Percentiles rank a stretch among this genome's conserved stretches.
phyloP scores from a whole-genome alignment of 345 rosid species.

The Gossypium bickii region DNA sequence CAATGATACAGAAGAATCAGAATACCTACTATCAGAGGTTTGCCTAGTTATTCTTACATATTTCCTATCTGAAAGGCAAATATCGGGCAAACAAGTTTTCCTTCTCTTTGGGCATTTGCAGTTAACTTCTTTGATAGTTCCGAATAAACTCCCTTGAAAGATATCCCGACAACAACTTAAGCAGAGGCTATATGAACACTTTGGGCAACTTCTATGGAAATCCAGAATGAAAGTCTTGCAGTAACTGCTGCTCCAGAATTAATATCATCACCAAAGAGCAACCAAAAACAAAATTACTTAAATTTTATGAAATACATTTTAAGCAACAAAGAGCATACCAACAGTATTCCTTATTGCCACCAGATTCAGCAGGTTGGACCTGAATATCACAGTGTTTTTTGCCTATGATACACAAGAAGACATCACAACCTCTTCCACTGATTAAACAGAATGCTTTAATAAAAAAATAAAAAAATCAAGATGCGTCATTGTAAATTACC shows the following conservation, averaged over 20 bases:
- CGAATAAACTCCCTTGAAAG: conserved; percentile 37
- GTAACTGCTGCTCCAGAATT: conserved; percentile 42
- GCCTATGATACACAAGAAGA: conserved; percentile 37
- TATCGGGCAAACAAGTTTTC: conserved; percentile 28
- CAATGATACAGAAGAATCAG: conserved; percentile 28
- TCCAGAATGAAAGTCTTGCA: conserved; percentile 53
- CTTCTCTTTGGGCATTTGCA: conserved; percentile 32
- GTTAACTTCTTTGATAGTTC: conserved; percentile 31
- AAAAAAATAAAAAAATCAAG: background rate
- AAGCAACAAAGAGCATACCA: conserved; percentile 47
- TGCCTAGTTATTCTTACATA: conserved; percentile 21
- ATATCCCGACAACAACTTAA: conserved; percentile 57
- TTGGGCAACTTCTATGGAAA: conserved; percentile 65
- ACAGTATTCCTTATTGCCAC: conserved; percentile 39
- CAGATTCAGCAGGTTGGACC: conserved; percentile 40
- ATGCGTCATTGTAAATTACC: conserved; percentile 34
- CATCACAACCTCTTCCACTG: conserved; percentile 16
- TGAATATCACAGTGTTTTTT: conserved; percentile 41
- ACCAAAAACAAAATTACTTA: conserved; percentile 18
- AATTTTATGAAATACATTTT: conserved; percentile 14
- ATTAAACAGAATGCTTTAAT: background rate
- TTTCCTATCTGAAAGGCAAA: conserved; percentile 29
- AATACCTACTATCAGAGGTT: conserved; percentile 20
- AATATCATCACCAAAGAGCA: conserved; percentile 24
- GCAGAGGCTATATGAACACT: conserved; percentile 59